phyloP scores from a whole-genome alignment of 139 green algal species.

The Auxenochlorella protothecoides region DNA sequence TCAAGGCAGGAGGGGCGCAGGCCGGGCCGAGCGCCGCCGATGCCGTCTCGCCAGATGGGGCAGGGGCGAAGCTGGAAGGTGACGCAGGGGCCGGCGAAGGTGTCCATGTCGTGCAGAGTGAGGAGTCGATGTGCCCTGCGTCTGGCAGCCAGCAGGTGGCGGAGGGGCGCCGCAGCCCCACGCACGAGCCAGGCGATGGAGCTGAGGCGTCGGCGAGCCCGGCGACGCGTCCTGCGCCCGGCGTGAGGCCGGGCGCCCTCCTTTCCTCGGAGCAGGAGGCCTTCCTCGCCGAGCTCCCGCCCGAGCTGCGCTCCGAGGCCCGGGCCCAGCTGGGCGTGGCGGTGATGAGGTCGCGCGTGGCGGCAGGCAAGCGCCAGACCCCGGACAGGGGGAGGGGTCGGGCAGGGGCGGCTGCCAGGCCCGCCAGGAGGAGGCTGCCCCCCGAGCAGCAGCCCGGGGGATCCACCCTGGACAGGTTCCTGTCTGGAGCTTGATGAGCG shows the following conservation, averaged over 20 bases:
- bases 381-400: neutral
- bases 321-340: conserved; percentile 2
- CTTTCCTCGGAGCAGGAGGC: neutral
- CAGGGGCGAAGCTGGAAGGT: neutral
- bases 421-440: too few relatives aligned
- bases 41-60: neutral
- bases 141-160: neutral
- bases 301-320: conserved; percentile 19
- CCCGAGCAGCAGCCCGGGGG: too few relatives aligned
- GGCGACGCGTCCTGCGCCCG: neutral
- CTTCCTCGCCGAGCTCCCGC: conserved; percentile 20
- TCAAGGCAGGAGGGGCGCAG: conserved; percentile 1
- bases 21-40: neutral
- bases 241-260: neutral
- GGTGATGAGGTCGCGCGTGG: conserved; percentile 3
- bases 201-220: neutral
- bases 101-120: neutral
- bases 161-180: neutral
- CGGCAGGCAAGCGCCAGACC: neutral
- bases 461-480: neutral
- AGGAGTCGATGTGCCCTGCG: neutral
- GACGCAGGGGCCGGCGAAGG: neutral
- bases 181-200: neutral
- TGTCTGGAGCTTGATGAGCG: neutral
- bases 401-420: too few relatives aligned